Conservation (phyloP, 2,329 filamentous ascomycete species). For the Talaromyces sp. region DNA sequence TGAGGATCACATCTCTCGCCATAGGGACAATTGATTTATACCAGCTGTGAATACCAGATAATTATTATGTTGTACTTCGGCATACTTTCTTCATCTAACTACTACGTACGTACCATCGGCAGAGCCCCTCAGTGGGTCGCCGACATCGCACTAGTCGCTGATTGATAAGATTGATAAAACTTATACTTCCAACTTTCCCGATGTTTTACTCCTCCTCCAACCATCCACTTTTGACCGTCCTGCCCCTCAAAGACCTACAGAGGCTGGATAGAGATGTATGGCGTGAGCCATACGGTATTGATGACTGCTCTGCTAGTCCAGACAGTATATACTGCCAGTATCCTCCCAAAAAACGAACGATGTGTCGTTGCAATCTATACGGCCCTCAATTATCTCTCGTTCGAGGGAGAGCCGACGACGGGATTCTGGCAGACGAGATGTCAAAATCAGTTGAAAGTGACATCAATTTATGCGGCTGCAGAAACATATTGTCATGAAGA, state of each 20-base stretch:
- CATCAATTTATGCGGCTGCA: background rate
- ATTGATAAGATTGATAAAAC: conserved; percentile 16
- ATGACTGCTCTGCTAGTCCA: background rate
- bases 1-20: background rate
- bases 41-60: background rate
- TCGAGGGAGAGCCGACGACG: conserved; percentile 23
- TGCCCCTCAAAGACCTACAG: background rate
- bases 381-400: conserved; percentile 32
- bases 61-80: background rate
- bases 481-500: background rate
- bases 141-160: background rate
- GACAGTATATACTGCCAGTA: background rate
- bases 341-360: conserved; percentile 22
- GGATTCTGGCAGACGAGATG: conserved; percentile 29
- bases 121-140: background rate
- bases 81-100: background rate
- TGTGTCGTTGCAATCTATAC: conserved; percentile 34
- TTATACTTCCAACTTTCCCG: background rate
- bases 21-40: background rate
- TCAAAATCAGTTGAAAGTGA: conserved; percentile 23
- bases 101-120: no score
- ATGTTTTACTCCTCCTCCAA: background rate
- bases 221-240: background rate
- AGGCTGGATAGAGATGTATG: background rate
- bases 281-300: background rate